Percentiles rank a stretch among this genome's conserved stretches.
Evolutionary conservation across 2,329 filamentous ascomycete genomes (phyloP).

Genomic region (Exophiala bonariae): DNA sequence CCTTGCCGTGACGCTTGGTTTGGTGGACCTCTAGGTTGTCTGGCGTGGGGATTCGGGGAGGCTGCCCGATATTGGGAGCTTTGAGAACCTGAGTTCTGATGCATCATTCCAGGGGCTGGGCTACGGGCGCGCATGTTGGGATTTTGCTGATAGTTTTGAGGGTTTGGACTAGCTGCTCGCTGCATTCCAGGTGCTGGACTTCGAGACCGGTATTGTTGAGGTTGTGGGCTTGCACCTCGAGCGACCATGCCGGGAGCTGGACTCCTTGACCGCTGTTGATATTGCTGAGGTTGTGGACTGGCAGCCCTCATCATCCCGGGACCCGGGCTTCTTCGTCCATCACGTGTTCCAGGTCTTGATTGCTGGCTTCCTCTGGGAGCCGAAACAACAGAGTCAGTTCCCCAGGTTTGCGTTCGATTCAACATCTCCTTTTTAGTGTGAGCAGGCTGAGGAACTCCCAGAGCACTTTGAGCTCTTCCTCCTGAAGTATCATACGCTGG

Average conservation of each 20-base stretch:
- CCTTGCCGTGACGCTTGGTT: constrained; percentile 20
- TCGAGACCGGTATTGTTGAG: constrained; percentile 18
- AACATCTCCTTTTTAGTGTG: constrained; percentile 96
- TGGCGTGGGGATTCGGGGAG: constrained; percentile 41
- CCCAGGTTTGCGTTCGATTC: constrained; percentile 86
- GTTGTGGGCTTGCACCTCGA: constrained; percentile 26
- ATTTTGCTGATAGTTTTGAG: constrained; percentile 2
- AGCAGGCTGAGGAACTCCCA: constrained; percentile 70
- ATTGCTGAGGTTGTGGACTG: constrained; percentile 21
- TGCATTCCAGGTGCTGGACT: constrained; percentile 24
- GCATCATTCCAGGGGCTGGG: constrained; percentile 24
- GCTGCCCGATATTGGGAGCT: constrained; percentile 18
- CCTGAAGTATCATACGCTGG: constrained; percentile 76
- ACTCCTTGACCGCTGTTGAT: constrained; percentile 19
- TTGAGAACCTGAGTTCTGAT: constrained; percentile 10
- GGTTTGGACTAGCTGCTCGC: constrained; percentile 21
- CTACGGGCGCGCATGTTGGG: constrained; percentile 14
- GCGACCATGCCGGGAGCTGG: constrained; percentile 23
- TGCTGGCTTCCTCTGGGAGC: constrained; percentile 15
- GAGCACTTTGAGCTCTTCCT: constrained; percentile 18
- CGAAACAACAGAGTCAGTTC: constrained; percentile 13
- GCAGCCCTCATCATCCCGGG: constrained; percentile 23
- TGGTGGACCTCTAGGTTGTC: constrained; percentile 33
- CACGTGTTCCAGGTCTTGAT: constrained; percentile 22
- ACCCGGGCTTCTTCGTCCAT: constrained; percentile 25